Percentiles rank a stretch among this genome's conserved stretches.
These are phyloP conservation scores for Erysimum pusillum DNA, from an alignment of 441 rosid species.

Conservation along the genomic window DNA sequence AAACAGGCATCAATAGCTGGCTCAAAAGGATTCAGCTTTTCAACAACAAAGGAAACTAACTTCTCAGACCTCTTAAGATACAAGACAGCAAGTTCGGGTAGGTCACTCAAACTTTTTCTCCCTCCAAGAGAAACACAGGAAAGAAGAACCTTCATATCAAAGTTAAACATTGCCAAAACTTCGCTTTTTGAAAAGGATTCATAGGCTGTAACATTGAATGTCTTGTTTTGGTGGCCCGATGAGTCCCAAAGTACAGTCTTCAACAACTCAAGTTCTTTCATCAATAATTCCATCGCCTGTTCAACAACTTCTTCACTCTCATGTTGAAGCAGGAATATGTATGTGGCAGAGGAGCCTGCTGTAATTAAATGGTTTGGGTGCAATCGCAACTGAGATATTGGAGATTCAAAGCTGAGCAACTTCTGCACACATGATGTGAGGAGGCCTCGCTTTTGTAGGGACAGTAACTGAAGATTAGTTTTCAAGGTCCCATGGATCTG, in stretches of 20 bases:
- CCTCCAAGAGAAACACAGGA: conserved; percentile 70
- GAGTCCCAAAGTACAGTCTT: conserved; percentile 65
- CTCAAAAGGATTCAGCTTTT: conserved; percentile 83
- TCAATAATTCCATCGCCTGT: conserved; percentile 66
- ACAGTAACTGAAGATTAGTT: conserved; percentile 92
- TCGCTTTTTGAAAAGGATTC: conserved; percentile 70
- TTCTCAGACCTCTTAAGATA: conserved; percentile 80
- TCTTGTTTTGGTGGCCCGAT: conserved; percentile 53
- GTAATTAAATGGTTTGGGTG: conserved; percentile 90
- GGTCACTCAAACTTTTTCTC: conserved; percentile 59
- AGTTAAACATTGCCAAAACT: conserved; percentile 76
- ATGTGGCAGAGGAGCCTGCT: conserved; percentile 94
- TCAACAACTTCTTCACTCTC: conserved; percentile 84
- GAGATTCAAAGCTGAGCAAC: conserved; percentile 74
- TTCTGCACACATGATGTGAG: conserved; percentile 74
- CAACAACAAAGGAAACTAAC: conserved; percentile 68
- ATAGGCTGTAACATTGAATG: conserved; percentile 47
- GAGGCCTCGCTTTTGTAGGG: conserved; percentile 91
- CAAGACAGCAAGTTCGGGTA: conserved; percentile 66
- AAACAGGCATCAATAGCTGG: conserved; percentile 58
- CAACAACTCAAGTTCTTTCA: conserved; percentile 74
- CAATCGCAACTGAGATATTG: conserved; percentile 83
- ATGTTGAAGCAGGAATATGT: conserved; percentile 95
- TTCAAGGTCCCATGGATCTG: conserved; percentile 93
- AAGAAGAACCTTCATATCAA: conserved; percentile 91